phyloP scores from a whole-genome alignment of 176 grass and related monocot species.

The Ensete ventricosum region DNA sequence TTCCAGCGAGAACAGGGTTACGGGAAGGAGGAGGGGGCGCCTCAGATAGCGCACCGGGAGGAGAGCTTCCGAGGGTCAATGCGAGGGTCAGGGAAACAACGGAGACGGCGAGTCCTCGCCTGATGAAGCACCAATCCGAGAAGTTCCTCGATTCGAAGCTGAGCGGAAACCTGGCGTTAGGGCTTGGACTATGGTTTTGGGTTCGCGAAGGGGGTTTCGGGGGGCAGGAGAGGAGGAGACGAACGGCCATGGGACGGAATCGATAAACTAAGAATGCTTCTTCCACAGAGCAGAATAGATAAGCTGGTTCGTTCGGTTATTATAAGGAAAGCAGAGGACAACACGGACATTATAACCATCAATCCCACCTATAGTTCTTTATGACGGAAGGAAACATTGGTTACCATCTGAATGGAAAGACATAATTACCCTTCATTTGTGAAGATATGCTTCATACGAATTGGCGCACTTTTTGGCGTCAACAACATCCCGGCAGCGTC shows the following conservation, averaged over 20 bases:
- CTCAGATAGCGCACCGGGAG: not conserved
- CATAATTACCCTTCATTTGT: too few relatives aligned
- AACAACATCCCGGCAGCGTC: too few relatives aligned
- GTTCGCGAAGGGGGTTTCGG: constrained; percentile 23
- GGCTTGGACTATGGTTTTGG: not conserved
- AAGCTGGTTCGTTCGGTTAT: not conserved
- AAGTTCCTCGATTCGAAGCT: not conserved
- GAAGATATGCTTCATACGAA: too few relatives aligned
- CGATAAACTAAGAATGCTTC: not conserved
- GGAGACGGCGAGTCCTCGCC: constrained; percentile 35
- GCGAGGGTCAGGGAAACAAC: constrained; percentile 14
- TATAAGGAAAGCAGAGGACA: not conserved
- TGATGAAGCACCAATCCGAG: constrained; percentile 26
- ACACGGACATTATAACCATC: too few relatives aligned
- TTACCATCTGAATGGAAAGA: too few relatives aligned
- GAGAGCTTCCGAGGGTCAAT: not conserved
- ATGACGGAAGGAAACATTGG: too few relatives aligned
- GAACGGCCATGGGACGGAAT: constrained; percentile 47
- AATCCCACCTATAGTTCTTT: too few relatives aligned
- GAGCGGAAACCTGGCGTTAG: not conserved
- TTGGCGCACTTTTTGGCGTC: too few relatives aligned
- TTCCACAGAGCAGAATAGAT: not conserved
- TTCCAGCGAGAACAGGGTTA: constrained; percentile 37
- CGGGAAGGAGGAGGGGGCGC: not conserved
- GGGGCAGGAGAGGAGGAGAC: constrained; percentile 32